phyloP scores from a whole-genome alignment of 148 eudicot species.

The Rhododendron henanense region DNA sequence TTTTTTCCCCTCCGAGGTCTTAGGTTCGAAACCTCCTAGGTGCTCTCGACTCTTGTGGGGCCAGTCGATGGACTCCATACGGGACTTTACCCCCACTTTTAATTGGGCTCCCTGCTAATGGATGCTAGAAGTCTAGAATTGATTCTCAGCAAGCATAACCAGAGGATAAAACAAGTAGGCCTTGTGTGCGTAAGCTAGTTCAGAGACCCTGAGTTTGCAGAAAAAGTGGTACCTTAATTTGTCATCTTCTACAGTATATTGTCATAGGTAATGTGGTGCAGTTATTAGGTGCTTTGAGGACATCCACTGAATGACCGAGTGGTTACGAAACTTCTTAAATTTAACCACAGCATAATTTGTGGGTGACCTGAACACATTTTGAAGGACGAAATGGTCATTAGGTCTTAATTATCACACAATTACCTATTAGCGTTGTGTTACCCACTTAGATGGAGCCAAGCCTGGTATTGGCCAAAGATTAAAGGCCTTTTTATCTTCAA shows the following conservation, averaged over 20 bases:
- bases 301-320: not conserved
- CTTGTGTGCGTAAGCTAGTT: not conserved
- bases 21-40: not conserved
- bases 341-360: not conserved
- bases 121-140: too few species aligned
- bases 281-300: not conserved
- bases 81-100: not conserved
- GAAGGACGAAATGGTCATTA: not conserved
- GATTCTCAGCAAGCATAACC: too few species aligned
- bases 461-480: not conserved
- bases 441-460: not conserved
- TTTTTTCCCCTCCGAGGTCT: not conserved
- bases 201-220: not conserved
- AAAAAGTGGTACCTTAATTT: not conserved
- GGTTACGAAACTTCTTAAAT: not conserved
- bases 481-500: not conserved
- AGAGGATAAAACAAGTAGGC: not conserved
- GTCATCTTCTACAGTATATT: not conserved
- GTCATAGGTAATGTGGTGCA: not conserved
- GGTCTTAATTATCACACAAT: not conserved
- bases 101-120: not conserved
- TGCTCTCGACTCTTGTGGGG: not conserved
- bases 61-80: not conserved
- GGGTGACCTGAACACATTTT: not conserved
- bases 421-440: not conserved